These are phyloP conservation scores for Sarocladium oryzae DNA, from an alignment of 2,329 filamentous ascomycete species.

Conservation along the genomic window DNA sequence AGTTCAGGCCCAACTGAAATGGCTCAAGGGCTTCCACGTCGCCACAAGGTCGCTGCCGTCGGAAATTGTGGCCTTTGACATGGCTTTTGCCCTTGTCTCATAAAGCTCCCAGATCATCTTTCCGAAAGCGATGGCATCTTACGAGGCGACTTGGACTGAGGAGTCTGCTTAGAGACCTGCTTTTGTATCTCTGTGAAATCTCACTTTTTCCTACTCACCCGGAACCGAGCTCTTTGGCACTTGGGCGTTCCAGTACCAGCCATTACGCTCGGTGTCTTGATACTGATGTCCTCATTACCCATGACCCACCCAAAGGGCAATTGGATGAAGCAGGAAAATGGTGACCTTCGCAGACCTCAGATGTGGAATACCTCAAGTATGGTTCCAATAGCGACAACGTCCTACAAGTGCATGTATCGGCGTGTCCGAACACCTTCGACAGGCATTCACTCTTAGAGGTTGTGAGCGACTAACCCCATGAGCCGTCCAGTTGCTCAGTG, in stretches of 20 bases:
- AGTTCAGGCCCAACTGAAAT: background rate
- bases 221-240: conserved; percentile 17
- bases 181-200: no score
- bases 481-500: no score
- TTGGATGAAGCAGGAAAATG: background rate
- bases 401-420: no score
- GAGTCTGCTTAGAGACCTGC: no score
- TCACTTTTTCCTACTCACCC: conserved; percentile 2
- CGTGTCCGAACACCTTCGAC: no score
- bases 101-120: background rate
- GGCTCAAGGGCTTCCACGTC: conserved; percentile 20
- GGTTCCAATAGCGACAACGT: no score
- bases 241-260: conserved; percentile 36
- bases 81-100: conserved; percentile 15
- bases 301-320: conserved; percentile 24
- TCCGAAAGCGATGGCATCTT: background rate
- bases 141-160: conserved; percentile 11
- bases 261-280: conserved; percentile 20
- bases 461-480: no score
- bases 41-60: conserved; percentile 34
- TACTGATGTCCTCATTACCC: conserved; percentile 31
- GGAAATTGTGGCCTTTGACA: conserved; percentile 36
- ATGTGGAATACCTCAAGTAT: no score
- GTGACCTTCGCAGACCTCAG: background rate
- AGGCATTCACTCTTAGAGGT: no score